Percentiles rank a stretch among this genome's conserved stretches.
These are phyloP conservation scores for Allomyces macrogynus DNA, from an alignment of 192 early-diverging fungal genomes.

Conservation along the genomic window DNA sequence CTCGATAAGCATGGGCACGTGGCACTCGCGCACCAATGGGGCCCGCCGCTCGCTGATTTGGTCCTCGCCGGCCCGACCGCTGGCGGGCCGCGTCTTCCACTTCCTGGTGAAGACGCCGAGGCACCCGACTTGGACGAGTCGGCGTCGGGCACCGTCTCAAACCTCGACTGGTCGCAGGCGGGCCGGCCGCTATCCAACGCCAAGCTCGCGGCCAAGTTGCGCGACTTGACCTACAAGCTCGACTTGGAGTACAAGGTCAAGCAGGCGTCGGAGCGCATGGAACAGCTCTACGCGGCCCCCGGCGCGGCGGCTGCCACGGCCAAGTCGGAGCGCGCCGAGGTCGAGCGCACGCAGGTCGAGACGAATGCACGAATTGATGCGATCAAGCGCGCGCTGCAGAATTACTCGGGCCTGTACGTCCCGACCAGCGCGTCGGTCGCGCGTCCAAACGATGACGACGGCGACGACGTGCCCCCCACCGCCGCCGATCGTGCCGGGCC, in stretches of 20 bases:
- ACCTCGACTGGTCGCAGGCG: constrained; percentile 44
- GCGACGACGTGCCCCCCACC: constrained; percentile 12
- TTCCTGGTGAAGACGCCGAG: too few species aligned
- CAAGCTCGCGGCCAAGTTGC: constrained; percentile 60
- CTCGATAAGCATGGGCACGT: too few species aligned
- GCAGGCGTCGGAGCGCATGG: constrained; percentile 56
- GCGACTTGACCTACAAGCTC: constrained; percentile 72
- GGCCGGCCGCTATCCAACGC: constrained; percentile 41
- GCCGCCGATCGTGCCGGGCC: constrained; percentile 5
- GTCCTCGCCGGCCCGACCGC: too few species aligned
- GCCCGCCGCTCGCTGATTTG: too few species aligned
- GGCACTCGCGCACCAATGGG: too few species aligned
- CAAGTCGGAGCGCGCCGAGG: constrained; percentile 31
- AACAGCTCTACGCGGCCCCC: constrained; percentile 11
- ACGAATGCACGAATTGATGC: constrained; percentile 56
- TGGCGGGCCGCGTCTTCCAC: too few species aligned
- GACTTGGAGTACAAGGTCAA: constrained; percentile 87
- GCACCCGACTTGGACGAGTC: too few species aligned
- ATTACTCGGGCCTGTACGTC: constrained; percentile 71
- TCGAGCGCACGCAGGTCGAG: constrained; percentile 32
- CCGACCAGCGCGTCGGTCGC: constrained; percentile 38
- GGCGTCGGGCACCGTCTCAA: constrained; percentile 5
- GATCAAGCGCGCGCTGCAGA: constrained; percentile 50
- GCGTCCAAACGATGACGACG: constrained; percentile 44
- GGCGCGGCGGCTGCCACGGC: constrained; percentile 11